Evolutionary conservation across 768 basidiomycete genomes (phyloP), one percentile per base, ranked within the genome.

Genomic region (Naganishia onofrii): DNA sequence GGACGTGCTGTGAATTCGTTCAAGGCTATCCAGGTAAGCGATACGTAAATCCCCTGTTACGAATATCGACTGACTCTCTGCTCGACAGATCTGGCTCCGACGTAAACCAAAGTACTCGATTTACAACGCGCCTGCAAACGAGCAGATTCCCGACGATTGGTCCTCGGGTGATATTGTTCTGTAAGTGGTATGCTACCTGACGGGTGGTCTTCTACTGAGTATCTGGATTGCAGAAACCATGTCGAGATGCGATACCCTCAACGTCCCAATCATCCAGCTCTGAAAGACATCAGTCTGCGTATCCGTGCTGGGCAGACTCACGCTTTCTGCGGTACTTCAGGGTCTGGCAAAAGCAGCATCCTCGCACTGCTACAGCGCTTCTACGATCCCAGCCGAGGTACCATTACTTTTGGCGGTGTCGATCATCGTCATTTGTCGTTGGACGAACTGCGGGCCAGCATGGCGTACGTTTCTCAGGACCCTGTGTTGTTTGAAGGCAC

Each of bases 381-480:
- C 71, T 81, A 81, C 71, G 77, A 81, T 51, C 74, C 74, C 6
- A 70, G 71, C 15, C 34, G 56, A 13, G 80, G 80, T 8, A 71
- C 72, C 8, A 71, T 81, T 48, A 56, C 68, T 1, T 68, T 79
- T 21, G 78, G 78, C 66, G 78, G 78, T 1, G 42, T 58, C 5
- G 80, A 81, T 58, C 73, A 77, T 29, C 76, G 80, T 1, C 57
- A 72, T 9, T 66, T 76, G n/a, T 64, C 72, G n/a, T 64, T 78
- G 9, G 55, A 73, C n/a, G 74, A 76, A 1, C 66, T 77, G 23
- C 72, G 77, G 17, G 70, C 60, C 3, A 56, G 72, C 29, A 77
- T 79, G 68, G 76, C 78, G 21, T 77, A 78, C 67, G 80, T 81
- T 52, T 77, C 78, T 29, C 80, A 81, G 57, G 78, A 79, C 42